phyloP scores from a whole-genome alignment of 371 early-diverging fungal genomes.

The Lichtheimia ramosa region DNA sequence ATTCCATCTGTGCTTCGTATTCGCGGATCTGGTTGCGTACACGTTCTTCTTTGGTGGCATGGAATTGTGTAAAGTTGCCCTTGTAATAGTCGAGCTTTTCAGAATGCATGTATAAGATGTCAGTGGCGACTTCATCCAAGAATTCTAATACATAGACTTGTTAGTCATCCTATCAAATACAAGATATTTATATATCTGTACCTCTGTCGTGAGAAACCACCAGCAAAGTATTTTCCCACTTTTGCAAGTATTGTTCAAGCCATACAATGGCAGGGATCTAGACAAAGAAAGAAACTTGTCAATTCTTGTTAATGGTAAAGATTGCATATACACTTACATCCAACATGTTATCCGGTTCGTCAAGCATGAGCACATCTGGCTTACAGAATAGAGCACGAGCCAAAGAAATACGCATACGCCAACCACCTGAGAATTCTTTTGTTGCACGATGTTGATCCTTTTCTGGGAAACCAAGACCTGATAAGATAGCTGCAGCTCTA shows the following conservation, averaged over 20 bases:
- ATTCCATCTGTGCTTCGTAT: conserved; percentile 93
- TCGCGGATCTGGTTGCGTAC: conserved; percentile 86
- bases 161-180: background rate
- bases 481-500: conserved; percentile 88
- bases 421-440: conserved; percentile 93
- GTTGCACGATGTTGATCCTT: conserved; percentile 83
- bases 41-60: conserved; percentile 88
- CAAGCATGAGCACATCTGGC: conserved; percentile 96
- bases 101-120: conserved; percentile 94
- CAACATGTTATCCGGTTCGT: conserved; percentile 99
- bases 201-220: conserved; percentile 97
- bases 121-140: conserved; percentile 95
- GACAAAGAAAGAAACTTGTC: background rate
- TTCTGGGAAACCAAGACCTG: conserved; percentile 92
- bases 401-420: conserved; percentile 92
- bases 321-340: conserved; percentile 45
- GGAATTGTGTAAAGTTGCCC: conserved; percentile 92
- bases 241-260: conserved; percentile 91
- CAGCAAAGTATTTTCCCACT: conserved; percentile 89
- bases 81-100: conserved; percentile 92
- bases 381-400: conserved; percentile 96
- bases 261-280: conserved; percentile 93
- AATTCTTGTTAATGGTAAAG: background rate
- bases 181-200: conserved; percentile 11
- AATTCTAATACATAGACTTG: conserved; percentile 64